Percentiles rank a stretch among this genome's conserved stretches.
These are phyloP conservation scores for Nicotiana benthamiana DNA, from an alignment of 257 asterid genomes.

Conservation along the genomic window DNA sequence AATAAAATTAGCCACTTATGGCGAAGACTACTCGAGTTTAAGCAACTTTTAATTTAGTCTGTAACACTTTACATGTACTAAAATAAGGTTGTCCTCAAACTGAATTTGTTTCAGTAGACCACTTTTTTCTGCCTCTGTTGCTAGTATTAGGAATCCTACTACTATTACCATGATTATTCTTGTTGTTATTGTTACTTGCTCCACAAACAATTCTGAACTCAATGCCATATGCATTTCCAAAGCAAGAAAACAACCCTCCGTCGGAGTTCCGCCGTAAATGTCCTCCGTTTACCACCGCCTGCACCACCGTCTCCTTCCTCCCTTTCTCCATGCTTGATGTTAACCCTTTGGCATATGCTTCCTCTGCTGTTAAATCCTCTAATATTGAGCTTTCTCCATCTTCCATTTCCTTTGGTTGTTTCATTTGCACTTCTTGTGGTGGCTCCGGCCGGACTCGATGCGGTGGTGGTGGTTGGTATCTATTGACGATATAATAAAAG, in stretches of 20 bases:
- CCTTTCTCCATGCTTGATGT: constrained; percentile 21
- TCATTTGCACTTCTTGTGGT: not conserved
- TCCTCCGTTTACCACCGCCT: not conserved
- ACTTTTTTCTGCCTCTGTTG: constrained; percentile 21
- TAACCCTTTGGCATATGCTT: constrained; percentile 53
- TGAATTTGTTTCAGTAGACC: constrained; percentile 28
- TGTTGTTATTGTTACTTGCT: constrained; percentile 6
- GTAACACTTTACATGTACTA: not conserved
- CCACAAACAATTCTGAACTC: constrained; percentile 70
- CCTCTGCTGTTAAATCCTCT: constrained; percentile 52
- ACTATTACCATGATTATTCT: not conserved
- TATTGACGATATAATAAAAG: not conserved
- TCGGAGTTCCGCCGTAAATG: constrained; percentile 30
- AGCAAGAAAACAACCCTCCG: constrained; percentile 47
- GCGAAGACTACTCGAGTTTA: not conserved
- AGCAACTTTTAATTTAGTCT: not conserved
- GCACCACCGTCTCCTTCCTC: not conserved
- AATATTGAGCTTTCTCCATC: constrained; percentile 39
- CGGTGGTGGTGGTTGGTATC: not conserved
- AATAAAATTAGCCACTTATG: not conserved
- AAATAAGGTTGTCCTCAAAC: constrained; percentile 8
- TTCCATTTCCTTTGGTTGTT: not conserved
- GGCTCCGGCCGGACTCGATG: not conserved
- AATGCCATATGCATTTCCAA: constrained; percentile 52
- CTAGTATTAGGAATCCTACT: constrained; percentile 10